Evolutionary conservation across 306 rosid genomes (phyloP).

Genomic region (Quercus suber): DNA sequence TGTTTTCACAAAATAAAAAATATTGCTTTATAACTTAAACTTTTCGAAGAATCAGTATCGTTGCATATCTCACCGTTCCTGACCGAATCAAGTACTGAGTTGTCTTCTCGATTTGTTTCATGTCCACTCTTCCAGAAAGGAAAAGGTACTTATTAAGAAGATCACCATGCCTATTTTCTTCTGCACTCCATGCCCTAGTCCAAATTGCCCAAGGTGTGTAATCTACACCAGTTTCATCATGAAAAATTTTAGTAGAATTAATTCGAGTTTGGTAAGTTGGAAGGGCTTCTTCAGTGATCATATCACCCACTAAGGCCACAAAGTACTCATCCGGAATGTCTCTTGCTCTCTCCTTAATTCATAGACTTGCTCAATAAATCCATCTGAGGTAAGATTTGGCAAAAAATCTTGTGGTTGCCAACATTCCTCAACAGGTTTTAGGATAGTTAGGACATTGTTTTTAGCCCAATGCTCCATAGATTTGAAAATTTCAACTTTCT

Average conservation of each 20-base stretch:
- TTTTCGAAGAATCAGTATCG: no score
- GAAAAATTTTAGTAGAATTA: conserved; percentile 69
- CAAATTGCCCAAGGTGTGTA: conserved; percentile 79
- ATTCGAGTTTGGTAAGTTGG: conserved; percentile 90
- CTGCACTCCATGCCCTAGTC: conserved; percentile 95
- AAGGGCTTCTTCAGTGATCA: conserved; percentile 88
- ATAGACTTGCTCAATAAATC: conserved; percentile 75
- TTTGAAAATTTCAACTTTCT: conserved; percentile 78
- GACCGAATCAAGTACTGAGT: conserved; percentile 80
- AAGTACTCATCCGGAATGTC: conserved; percentile 83
- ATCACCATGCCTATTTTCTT: conserved; percentile 90
- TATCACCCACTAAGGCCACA: conserved; percentile 87
- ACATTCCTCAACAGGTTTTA: conserved; percentile 77
- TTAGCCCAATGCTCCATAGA: conserved; percentile 81
- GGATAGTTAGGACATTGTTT: conserved; percentile 51
- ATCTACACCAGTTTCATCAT: conserved; percentile 87
- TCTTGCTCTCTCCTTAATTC: conserved; percentile 75
- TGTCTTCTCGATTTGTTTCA: conserved; percentile 88
- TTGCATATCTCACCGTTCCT: conserved; percentile 61
- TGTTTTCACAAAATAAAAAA: no score
- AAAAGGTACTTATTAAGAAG: conserved; percentile 85
- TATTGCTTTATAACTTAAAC: no score
- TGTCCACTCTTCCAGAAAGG: conserved; percentile 79
- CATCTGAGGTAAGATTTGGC: conserved; percentile 67
- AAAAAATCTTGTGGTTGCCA: conserved; percentile 93